phyloP scores from a whole-genome alignment of 2,329 filamentous ascomycete species.

The Alternaria brassicicola region DNA sequence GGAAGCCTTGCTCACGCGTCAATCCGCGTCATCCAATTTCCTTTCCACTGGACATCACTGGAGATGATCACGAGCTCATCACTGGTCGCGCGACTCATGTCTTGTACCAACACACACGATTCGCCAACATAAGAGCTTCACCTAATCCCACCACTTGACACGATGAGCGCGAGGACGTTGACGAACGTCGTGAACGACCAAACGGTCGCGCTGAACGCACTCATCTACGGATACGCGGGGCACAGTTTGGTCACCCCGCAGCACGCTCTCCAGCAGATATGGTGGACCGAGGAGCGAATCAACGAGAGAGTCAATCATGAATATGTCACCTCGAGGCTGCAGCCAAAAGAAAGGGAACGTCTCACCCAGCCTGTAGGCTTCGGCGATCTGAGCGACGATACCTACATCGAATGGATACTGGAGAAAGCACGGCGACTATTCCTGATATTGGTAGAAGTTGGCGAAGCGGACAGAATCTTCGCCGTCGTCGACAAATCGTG shows the following conservation, averaged over 20 bases:
- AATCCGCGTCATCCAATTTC: conserved; percentile 4
- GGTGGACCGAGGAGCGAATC: conserved; percentile 76
- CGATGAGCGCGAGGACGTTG: conserved; percentile 48
- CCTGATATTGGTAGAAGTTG: conserved; percentile 72
- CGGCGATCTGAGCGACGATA: conserved; percentile 72
- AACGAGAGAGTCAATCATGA: conserved; percentile 71
- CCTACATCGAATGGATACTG: conserved; percentile 80
- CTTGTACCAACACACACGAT: conserved; percentile 19
- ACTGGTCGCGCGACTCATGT: conserved; percentile 25
- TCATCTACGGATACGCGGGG: conserved; percentile 58
- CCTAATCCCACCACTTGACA: conserved; percentile 12
- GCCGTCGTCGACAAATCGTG: conserved; percentile 75
- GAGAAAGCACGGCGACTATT: conserved; percentile 72
- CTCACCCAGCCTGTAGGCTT: conserved; percentile 69
- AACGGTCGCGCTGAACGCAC: conserved; percentile 55
- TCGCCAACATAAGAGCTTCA: conserved; percentile 16
- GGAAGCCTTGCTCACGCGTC: conserved; percentile 11
- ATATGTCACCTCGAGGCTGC: conserved; percentile 69
- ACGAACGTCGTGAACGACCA: conserved; percentile 52
- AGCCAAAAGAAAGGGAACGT: conserved; percentile 66
- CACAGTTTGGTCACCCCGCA: conserved; percentile 59
- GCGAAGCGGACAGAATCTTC: conserved; percentile 75
- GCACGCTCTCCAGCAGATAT: conserved; percentile 59
- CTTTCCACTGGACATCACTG: conserved; percentile 10
- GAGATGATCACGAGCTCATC: conserved; percentile 36